A percentile compares a stretch with the other conserved stretches of the same genome.
Evolutionary conservation across 495 filamentous ascomycete species (phyloP).

Genomic region (Chlorociboria aeruginascens): DNA sequence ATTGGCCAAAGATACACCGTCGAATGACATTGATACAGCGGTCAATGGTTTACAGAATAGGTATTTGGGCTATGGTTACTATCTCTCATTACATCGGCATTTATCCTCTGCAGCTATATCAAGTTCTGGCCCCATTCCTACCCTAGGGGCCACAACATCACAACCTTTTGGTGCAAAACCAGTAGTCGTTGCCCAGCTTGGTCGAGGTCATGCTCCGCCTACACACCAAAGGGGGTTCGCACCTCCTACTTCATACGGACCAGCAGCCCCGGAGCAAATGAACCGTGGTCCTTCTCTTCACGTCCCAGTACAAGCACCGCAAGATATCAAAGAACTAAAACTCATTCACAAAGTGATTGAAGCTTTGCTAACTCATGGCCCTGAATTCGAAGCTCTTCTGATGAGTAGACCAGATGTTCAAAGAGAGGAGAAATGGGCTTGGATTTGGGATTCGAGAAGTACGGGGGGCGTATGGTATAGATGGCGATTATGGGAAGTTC

Average conservation of each 20-base stretch:
- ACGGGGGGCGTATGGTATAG: constrained; percentile 75
- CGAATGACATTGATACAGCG: constrained; percentile 70
- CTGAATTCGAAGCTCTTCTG: constrained; percentile 84
- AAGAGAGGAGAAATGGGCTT: constrained; percentile 79
- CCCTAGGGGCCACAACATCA: constrained; percentile 37
- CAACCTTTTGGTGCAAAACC: constrained; percentile 79
- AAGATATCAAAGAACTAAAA: constrained; percentile 65
- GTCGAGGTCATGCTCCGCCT: constrained; percentile 44
- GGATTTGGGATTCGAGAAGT: constrained; percentile 82
- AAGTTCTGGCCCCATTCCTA: constrained; percentile 35
- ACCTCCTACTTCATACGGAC: constrained; percentile 59
- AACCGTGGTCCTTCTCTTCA: constrained; percentile 37
- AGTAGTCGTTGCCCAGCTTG: constrained; percentile 32
- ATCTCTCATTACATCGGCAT: constrained; percentile 67
- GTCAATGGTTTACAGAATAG: constrained; percentile 70
- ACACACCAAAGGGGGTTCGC: constrained; percentile 64
- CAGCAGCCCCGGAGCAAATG: constrained; percentile 27
- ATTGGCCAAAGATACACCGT: constrained; percentile 71
- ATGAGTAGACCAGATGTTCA: constrained; percentile 78
- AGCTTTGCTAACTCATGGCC: constrained; percentile 60
- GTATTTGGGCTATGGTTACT: constrained; percentile 82
- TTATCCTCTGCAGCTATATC: constrained; percentile 71
- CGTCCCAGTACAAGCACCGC: constrained; percentile 64
- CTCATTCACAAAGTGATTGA: constrained; percentile 87
- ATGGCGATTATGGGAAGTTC: constrained; percentile 78